Evolutionary conservation across 2,329 filamentous ascomycete genomes (phyloP).

Genomic region (Talaromyces piceae): DNA sequence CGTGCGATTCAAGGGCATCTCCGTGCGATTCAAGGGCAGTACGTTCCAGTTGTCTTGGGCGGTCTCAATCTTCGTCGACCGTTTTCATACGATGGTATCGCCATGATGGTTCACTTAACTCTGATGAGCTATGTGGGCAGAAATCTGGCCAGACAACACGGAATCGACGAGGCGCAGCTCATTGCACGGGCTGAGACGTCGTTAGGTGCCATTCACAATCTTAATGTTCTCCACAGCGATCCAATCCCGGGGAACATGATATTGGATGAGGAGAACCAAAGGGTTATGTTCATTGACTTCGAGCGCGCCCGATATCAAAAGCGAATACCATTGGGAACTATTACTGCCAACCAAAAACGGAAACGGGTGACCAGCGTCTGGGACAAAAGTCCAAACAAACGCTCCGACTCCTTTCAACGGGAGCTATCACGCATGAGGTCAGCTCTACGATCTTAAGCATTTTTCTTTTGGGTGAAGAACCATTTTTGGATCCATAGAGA

Average conservation of each 20-base stretch:
- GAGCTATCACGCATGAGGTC: neutral
- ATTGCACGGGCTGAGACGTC: conserved; percentile 14
- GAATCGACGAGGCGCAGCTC: conserved; percentile 6
- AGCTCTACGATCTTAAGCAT: neutral
- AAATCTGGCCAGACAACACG: conserved; percentile 11
- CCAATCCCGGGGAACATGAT: conserved; percentile 15
- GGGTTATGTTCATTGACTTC: conserved; percentile 4
- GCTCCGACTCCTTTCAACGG: neutral
- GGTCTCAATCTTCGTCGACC: conserved; percentile 16
- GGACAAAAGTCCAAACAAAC: conserved; percentile 1
- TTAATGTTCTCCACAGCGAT: conserved; percentile 15
- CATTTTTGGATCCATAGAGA: no score
- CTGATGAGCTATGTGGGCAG: conserved; percentile 15
- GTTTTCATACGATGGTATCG: conserved; percentile 17
- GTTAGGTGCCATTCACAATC: conserved; percentile 14
- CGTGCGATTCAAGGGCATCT: conserved; percentile 14
- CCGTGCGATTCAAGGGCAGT: conserved; percentile 16
- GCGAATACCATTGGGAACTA: neutral
- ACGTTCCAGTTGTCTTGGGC: conserved; percentile 18
- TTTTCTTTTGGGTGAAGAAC: no score
- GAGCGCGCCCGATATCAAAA: conserved; percentile 1
- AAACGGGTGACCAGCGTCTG: neutral
- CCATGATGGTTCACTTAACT: conserved; percentile 16
- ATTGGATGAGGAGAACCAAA: conserved; percentile 14
- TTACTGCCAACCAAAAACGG: conserved; percentile 1